Percentiles rank a stretch among this genome's conserved stretches.
phyloP scores from a whole-genome alignment of 352 stramenopile genomes.

The Phytophthora cactorum region DNA sequence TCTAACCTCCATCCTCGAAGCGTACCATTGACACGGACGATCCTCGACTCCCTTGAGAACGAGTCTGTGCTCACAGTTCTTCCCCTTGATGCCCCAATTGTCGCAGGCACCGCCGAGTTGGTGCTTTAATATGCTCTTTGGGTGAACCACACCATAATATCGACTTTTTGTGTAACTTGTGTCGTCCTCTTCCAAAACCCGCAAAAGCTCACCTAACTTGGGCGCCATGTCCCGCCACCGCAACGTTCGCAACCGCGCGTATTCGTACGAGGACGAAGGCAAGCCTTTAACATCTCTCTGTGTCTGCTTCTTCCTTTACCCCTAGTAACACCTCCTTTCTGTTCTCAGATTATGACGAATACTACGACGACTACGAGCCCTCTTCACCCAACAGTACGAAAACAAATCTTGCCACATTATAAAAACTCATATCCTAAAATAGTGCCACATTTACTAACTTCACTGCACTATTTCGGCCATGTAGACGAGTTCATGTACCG shows the following conservation, averaged over 20 bases:
- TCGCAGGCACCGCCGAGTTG: too few species aligned
- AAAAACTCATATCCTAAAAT: not conserved
- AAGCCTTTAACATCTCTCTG: constrained; percentile 2
- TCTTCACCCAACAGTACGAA: constrained; percentile 70
- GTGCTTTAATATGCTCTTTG: not conserved
- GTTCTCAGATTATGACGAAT: constrained; percentile 71
- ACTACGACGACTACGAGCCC: constrained; percentile 67
- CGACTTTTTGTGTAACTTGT: not conserved
- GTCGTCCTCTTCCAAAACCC: not conserved
- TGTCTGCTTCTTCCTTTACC: not conserved
- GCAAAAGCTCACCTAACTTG: not conserved
- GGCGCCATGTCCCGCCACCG: constrained; percentile 81
- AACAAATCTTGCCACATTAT: constrained; percentile 2
- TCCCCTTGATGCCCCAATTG: too few species aligned
- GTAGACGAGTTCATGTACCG: constrained; percentile 86
- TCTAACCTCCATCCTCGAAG: too few species aligned
- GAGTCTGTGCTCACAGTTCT: too few species aligned
- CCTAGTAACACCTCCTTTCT: not conserved
- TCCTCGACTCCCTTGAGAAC: too few species aligned
- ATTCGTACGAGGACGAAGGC: constrained; percentile 90
- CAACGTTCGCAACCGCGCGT: constrained; percentile 87
- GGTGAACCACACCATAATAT: not conserved
- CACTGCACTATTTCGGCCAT: not conserved
- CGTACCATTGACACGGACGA: too few species aligned
- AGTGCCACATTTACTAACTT: constrained; percentile 19